Percentiles rank a stretch among this genome's conserved stretches.
Evolutionary conservation across 768 basidiomycete species (phyloP).

Genomic region (Leccinum sublutescens): DNA sequence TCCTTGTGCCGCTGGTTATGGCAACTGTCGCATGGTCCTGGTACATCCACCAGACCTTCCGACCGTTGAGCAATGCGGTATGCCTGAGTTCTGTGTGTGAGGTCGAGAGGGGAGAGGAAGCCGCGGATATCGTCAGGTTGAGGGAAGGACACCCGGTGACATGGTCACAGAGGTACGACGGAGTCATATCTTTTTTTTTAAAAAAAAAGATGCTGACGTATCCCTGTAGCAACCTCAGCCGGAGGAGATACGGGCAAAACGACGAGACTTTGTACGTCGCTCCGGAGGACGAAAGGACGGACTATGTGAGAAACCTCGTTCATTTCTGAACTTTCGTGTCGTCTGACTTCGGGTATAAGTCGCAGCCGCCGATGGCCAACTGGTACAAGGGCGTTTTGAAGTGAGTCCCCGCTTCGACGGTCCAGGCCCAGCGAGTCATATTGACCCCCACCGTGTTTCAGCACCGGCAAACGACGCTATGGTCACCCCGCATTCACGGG

Average conservation of each 20-base stretch:
- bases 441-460: slow-evolving; percentile 29
- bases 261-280: slow-evolving; percentile 95
- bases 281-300: slow-evolving; percentile 88
- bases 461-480: slow-evolving; percentile 92
- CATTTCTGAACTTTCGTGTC: background rate
- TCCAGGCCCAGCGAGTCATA: background rate
- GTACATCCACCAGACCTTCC: slow-evolving; percentile 66
- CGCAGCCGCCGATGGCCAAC: slow-evolving; percentile 95
- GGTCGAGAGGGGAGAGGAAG: slow-evolving; percentile 86
- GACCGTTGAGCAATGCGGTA: slow-evolving; percentile 76
- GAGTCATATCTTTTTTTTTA: background rate
- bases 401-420: slow-evolving; percentile 38
- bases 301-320: slow-evolving; percentile 57
- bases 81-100: slow-evolving; percentile 85
- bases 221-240: slow-evolving; percentile 69
- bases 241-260: slow-evolving; percentile 86
- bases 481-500: slow-evolving; percentile 96
- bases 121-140: slow-evolving; percentile 71
- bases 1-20: slow-evolving; percentile 72
- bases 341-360: slow-evolving; percentile 49
- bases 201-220: background rate
- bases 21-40: slow-evolving; percentile 81
- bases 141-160: slow-evolving; percentile 84
- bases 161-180: slow-evolving; percentile 75
- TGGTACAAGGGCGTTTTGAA: slow-evolving; percentile 94